Conservation (phyloP, 768 basidiomycete genomes). For the Tricholoma flavovirens region DNA sequence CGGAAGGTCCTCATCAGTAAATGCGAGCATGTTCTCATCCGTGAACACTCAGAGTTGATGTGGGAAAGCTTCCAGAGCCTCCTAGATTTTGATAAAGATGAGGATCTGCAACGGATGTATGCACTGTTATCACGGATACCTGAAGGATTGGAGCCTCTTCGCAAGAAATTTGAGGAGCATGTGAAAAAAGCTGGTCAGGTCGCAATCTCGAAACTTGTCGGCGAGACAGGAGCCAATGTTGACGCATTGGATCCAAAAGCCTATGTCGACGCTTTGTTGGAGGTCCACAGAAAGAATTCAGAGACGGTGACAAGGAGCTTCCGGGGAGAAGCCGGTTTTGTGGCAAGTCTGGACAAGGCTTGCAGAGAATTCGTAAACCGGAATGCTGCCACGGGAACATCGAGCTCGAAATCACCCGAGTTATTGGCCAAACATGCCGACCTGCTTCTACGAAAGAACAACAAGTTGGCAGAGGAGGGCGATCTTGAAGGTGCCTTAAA, state of each 20-base stretch:
- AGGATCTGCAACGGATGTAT: conserved; percentile 95
- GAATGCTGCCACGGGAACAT: conserved; percentile 85
- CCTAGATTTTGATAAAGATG: conserved; percentile 90
- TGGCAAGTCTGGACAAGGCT: conserved; percentile 89
- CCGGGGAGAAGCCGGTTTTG: conserved; percentile 88
- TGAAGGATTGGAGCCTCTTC: conserved; percentile 84
- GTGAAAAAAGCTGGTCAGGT: conserved; percentile 87
- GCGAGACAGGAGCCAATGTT: conserved; percentile 46
- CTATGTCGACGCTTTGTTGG: conserved; percentile 88
- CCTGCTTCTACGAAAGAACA: conserved; percentile 84
- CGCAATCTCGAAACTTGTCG: conserved; percentile 71
- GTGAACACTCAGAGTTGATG: conserved; percentile 78
- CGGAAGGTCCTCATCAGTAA: conserved; percentile 72
- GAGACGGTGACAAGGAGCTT: conserved; percentile 87
- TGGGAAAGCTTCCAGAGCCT: conserved; percentile 90
- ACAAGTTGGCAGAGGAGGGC: conserved; percentile 90
- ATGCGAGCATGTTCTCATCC: conserved; percentile 91
- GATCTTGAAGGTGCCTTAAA: conserved; percentile 87
- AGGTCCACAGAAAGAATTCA: conserved; percentile 88
- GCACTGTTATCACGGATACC: conserved; percentile 84
- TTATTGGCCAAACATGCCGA: conserved; percentile 91
- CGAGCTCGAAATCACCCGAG: conserved; percentile 85
- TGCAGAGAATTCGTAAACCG: conserved; percentile 94
- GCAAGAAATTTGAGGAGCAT: conserved; percentile 91
- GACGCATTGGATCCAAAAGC: conserved; percentile 83